Conservation (phyloP, 2,329 filamentous ascomycete genomes). For the Fusarium sp. region DNA sequence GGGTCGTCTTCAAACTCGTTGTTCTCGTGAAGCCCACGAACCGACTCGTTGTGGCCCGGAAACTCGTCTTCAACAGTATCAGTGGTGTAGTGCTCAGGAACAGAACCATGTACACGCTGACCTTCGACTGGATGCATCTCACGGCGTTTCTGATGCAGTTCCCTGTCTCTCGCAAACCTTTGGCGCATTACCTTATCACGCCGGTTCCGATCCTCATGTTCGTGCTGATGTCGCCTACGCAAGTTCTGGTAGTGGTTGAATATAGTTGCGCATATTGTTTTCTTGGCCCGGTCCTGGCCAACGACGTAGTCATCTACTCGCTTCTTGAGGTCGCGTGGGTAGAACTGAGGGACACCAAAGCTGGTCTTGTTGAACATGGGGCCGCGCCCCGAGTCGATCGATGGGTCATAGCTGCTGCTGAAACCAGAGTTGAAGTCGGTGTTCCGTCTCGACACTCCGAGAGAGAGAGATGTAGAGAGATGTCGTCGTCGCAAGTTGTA, state of each 20-base stretch:
- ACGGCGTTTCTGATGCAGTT: slow-evolving; percentile 61
- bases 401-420: slow-evolving; percentile 67
- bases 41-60: slow-evolving; percentile 60
- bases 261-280: slow-evolving; percentile 89
- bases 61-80: slow-evolving; percentile 61
- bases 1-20: slow-evolving; percentile 45
- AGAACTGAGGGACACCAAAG: slow-evolving; percentile 70
- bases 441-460: slow-evolving; percentile 51
- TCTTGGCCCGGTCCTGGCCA: slow-evolving; percentile 93
- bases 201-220: slow-evolving; percentile 67
- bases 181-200: slow-evolving; percentile 75
- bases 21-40: slow-evolving; percentile 53
- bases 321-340: slow-evolving; percentile 78
- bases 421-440: slow-evolving; percentile 66
- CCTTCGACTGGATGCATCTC: slow-evolving; percentile 82
- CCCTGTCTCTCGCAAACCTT: slow-evolving; percentile 73
- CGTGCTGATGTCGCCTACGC: slow-evolving; percentile 79
- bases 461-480: slow-evolving; percentile 39
- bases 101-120: slow-evolving; percentile 52
- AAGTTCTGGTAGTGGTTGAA: slow-evolving; percentile 97
- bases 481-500: slow-evolving; percentile 29
- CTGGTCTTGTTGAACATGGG: slow-evolving; percentile 67
- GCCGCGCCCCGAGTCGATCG: slow-evolving; percentile 61
- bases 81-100: slow-evolving; percentile 49
- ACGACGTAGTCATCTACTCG: slow-evolving; percentile 96